Evolutionary conservation across 768 basidiomycete species (phyloP), one percentile per base, ranked within the genome.

Genomic region (Kwoniella sp.): DNA sequence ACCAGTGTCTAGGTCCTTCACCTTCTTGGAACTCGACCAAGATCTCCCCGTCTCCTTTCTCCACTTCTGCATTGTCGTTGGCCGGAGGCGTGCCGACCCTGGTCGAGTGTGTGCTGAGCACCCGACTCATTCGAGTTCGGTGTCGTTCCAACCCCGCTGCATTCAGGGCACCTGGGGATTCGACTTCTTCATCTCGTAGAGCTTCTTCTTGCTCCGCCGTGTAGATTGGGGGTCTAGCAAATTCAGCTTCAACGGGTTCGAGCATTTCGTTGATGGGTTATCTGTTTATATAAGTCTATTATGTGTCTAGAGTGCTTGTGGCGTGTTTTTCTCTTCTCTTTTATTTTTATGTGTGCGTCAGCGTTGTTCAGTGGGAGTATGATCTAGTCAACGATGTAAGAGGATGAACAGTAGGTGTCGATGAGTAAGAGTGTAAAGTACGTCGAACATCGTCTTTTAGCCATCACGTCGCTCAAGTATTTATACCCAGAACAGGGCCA

Each of bases 1-100:
- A 23, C 65, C 65, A 75, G 50, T 77, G 67, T 26, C 70, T 66
- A 4, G 76, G 76, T 47, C 69, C 67, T 54, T 74, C 68, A 5
- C 65, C 68, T 28, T 65, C 61, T 38, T 48, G 55, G 37, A 69
- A 74, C 13, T 68, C 67, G 1, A 78, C 76, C 51, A 73, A 53
- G 38, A 57, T 72, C 23, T 62, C 52, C 13, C 54, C 67, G 4
- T 56, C 23, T n/a, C 53, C 62, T 59, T 70, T 72, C 54, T 75
- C 73, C 23, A 45, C 23, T 48, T 64, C 67, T 7, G 38, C 8
- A 12, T 20, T 47, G 12, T 47, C 61, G 8, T 20, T 47, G 12
- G 34, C 61, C n/a, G 58, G 48, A 7, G 58, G 58, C 17, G 58
- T 60, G 4, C 58, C 58, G 5, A 52, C 58, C 28, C 58, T 12